Percentiles rank a stretch among this genome's conserved stretches.
These are phyloP conservation scores for Gentiana straminea DNA, from an alignment of 257 asterid genomes.

Conservation along the genomic window DNA sequence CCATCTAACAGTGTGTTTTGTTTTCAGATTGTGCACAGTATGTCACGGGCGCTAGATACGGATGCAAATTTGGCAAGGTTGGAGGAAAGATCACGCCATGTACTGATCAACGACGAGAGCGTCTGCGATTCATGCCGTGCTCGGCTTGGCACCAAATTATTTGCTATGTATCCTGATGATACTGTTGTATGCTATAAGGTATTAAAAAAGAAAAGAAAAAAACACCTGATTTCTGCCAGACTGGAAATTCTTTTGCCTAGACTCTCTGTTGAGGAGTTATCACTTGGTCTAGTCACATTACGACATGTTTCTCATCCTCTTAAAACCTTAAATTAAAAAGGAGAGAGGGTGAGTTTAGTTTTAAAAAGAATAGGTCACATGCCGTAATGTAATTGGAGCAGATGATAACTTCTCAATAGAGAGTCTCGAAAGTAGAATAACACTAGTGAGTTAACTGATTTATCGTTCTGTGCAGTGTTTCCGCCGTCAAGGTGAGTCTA, in stretches of 20 bases:
- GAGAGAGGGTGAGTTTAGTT: too few relatives aligned
- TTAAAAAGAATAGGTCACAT: too few relatives aligned
- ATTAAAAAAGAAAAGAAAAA: neutral
- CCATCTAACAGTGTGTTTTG: neutral
- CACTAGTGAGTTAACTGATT: neutral
- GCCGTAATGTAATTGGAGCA: too few relatives aligned
- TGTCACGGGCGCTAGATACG: constrained; percentile 67
- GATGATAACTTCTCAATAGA: too few relatives aligned
- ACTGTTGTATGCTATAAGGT: constrained; percentile 92
- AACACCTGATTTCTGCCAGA: too few relatives aligned
- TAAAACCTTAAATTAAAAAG: too few relatives aligned
- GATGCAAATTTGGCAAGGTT: constrained; percentile 80
- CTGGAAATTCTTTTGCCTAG: too few relatives aligned
- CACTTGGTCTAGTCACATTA: too few relatives aligned
- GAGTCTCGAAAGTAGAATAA: too few relatives aligned
- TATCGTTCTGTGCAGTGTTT: constrained; percentile 52
- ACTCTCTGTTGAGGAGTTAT: too few relatives aligned
- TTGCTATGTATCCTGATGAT: constrained; percentile 99
- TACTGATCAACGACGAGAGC: constrained; percentile 76
- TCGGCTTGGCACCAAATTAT: constrained; percentile 90
- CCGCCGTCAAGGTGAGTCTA: constrained; percentile 89
- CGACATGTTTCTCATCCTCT: too few relatives aligned
- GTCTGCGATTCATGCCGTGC: constrained; percentile 89
- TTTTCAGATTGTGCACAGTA: constrained; percentile 59
- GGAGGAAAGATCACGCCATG: constrained; percentile 90